Conservation (phyloP, 163 green algal genomes). For the Coccomyxa subellipsoidea region DNA sequence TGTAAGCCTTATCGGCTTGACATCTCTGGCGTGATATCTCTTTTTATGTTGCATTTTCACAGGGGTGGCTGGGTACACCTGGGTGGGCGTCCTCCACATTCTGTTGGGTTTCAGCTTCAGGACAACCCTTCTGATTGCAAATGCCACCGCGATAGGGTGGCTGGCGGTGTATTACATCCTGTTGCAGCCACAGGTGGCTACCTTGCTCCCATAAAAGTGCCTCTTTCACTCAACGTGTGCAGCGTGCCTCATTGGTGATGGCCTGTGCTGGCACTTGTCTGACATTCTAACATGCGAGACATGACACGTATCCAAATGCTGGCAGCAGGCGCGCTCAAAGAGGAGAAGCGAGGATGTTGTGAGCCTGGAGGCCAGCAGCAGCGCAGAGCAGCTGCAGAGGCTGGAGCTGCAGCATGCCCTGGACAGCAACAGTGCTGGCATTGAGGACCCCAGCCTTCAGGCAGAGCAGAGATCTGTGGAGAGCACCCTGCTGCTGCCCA, state of each 20-base stretch:
- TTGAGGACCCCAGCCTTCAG: background rate
- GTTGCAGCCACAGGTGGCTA: slow-evolving; percentile 10
- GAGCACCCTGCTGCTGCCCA: slow-evolving; percentile 2
- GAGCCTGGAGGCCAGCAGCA: background rate
- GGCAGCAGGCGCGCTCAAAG: background rate
- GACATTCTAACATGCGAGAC: background rate
- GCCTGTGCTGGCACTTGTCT: background rate
- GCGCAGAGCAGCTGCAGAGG: background rate
- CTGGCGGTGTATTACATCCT: slow-evolving; percentile 37
- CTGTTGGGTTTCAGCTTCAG: slow-evolving; percentile 46
- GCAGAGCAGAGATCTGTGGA: background rate
- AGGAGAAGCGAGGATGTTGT: background rate
- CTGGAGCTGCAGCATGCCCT: background rate
- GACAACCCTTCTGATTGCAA: slow-evolving; percentile 46
- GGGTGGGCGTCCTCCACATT: slow-evolving; percentile 58
- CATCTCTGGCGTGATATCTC: no score
- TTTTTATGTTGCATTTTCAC: no score
- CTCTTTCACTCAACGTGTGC: background rate
- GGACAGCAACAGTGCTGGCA: background rate
- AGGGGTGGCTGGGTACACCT: slow-evolving; percentile 63
- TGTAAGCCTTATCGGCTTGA: no score
- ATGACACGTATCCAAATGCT: background rate
- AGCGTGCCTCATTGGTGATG: background rate
- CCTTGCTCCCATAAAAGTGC: background rate
- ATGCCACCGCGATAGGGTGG: slow-evolving; percentile 35